These are phyloP conservation scores for Camptophora hylomeconis DNA, from an alignment of 2,329 filamentous ascomycete species.

Conservation along the genomic window DNA sequence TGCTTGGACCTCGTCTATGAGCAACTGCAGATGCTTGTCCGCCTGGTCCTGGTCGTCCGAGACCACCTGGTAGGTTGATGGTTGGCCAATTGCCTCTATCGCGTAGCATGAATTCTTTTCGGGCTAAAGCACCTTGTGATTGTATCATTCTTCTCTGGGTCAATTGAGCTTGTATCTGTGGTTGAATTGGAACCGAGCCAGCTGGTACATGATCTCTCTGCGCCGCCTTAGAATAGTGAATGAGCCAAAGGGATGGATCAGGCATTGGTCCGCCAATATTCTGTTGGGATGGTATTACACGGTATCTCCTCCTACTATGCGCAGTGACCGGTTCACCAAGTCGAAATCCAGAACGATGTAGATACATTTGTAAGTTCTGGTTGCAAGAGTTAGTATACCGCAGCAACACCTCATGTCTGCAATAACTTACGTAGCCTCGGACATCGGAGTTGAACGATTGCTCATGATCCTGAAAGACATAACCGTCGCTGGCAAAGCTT, in stretches of 20 bases:
- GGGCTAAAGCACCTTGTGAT: conserved; percentile 68
- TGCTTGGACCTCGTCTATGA: conserved; percentile 32
- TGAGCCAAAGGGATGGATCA: conserved; percentile 76
- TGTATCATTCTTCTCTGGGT: conserved; percentile 44
- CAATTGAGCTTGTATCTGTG: conserved; percentile 28
- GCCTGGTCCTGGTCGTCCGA: conserved; percentile 10
- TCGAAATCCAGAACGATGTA: conserved; percentile 69
- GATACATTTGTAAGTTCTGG: conserved; percentile 77
- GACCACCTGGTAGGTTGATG: conserved; percentile 49
- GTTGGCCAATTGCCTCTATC: conserved; percentile 85
- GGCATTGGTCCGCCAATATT: conserved; percentile 56
- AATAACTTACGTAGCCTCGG: conserved; percentile 53
- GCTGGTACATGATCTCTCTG: conserved; percentile 60
- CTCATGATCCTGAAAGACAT: conserved; percentile 78
- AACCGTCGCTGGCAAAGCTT: conserved; percentile 81
- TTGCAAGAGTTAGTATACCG: conserved; percentile 7
- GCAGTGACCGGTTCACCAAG: conserved; percentile 58
- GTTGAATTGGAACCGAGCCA: conserved; percentile 38
- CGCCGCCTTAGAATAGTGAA: conserved; percentile 75
- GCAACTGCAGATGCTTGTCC: conserved; percentile 10
- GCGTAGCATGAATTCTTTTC: conserved; percentile 89
- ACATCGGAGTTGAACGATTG: conserved; percentile 62
- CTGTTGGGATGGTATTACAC: conserved; percentile 60
- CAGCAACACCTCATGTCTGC: conserved; percentile 29
- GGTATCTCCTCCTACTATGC: conserved; percentile 75